Evolutionary conservation across 164 flowering plant genomes (phyloP).

Genomic region (Brasenia schreberi): DNA sequence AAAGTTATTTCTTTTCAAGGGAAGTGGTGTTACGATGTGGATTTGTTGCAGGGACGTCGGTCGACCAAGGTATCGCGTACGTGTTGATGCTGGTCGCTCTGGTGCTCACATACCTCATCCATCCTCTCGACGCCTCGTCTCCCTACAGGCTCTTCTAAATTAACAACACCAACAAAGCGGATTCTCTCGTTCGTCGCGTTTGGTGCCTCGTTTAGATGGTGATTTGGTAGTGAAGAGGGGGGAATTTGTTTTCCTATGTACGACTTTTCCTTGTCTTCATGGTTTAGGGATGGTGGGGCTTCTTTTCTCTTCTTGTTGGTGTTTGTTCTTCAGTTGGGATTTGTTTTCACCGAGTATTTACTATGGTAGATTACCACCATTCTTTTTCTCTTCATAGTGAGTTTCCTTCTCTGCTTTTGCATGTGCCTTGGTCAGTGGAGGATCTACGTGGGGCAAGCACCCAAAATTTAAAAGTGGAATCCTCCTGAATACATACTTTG

Average conservation of each 20-base stretch:
- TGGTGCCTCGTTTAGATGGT: background rate
- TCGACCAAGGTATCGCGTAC: constrained; percentile 56
- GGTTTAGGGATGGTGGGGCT: background rate
- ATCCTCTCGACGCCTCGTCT: constrained; percentile 23
- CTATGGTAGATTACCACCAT: background rate
- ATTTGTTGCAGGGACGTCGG: constrained; percentile 26
- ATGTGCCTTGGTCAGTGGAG: no score
- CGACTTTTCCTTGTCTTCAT: background rate
- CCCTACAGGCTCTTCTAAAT: constrained; percentile 4
- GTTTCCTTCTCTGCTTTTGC: no score
- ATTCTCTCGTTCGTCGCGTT: background rate
- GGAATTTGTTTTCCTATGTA: background rate
- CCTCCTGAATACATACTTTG: no score
- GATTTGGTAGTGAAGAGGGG: background rate
- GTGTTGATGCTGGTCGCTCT: constrained; percentile 58
- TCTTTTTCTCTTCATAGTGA: background rate
- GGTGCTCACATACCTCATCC: constrained; percentile 62
- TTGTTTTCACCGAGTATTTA: background rate
- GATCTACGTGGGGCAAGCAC: no score
- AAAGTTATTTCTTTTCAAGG: no score
- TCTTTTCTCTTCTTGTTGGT: background rate
- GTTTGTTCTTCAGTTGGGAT: background rate
- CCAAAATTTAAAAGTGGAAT: no score
- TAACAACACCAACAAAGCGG: background rate
- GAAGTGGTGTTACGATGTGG: background rate